These are phyloP conservation scores for Heritiera fomes DNA, from an alignment of 345 rosid genomes.

Conservation along the genomic window DNA sequence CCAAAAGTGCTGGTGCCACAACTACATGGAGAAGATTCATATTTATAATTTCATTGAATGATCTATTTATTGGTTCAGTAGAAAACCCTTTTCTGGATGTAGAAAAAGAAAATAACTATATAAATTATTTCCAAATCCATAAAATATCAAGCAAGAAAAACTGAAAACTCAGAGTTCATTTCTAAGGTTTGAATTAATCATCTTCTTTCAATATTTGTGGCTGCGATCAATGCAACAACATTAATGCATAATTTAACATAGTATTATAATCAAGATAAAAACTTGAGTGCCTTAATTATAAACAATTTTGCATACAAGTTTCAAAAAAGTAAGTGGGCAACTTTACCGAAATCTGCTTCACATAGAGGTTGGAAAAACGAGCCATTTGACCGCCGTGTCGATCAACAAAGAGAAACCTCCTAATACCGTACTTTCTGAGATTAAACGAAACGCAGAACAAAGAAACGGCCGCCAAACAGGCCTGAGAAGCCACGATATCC, in stretches of 20 bases:
- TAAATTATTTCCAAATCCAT: not conserved
- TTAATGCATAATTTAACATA: not conserved
- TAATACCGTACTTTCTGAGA: slow-evolving; percentile 71
- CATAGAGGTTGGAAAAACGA: slow-evolving; percentile 48
- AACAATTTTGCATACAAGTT: not conserved
- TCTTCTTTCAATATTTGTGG: not conserved
- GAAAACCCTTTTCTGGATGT: not conserved
- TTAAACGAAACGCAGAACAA: slow-evolving; percentile 73
- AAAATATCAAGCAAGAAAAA: not conserved
- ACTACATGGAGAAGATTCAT: not conserved
- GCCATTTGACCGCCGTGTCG: slow-evolving; percentile 56
- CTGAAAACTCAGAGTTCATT: not conserved
- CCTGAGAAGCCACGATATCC: slow-evolving; percentile 72
- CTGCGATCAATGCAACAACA: not conserved
- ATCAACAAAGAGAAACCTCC: slow-evolving; percentile 79
- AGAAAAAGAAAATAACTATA: too few relatives aligned
- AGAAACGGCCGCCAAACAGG: slow-evolving; percentile 76
- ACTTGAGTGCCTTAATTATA: not conserved
- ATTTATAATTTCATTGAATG: not conserved
- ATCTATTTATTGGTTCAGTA: not conserved
- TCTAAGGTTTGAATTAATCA: not conserved
- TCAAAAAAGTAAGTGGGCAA: not conserved
- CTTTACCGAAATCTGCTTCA: slow-evolving; percentile 67
- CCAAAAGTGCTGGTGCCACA: not conserved
- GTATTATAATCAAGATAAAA: not conserved